A percentile compares a stretch with the other conserved stretches of the same genome.
phyloP scores from a whole-genome alignment of 257 asterid species.

The Solanum corneliomulleri region DNA sequence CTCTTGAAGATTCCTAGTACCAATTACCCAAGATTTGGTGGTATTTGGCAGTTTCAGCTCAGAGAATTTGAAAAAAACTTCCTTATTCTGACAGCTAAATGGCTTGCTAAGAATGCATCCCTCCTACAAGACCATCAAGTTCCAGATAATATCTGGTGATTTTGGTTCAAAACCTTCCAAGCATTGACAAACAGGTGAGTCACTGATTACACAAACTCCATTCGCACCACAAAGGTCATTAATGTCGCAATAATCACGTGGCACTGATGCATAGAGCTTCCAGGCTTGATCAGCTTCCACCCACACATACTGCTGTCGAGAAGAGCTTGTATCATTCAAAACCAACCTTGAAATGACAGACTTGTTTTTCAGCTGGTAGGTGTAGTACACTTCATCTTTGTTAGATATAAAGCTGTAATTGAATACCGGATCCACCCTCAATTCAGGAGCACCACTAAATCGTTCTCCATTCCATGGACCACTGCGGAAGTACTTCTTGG shows the following conservation, averaged over 20 bases:
- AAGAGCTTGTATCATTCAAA: constrained; percentile 5
- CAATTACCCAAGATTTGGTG: constrained; percentile 11
- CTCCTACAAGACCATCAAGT: constrained; percentile 31
- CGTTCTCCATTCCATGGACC: constrained; percentile 21
- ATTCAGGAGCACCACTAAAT: constrained; percentile 4
- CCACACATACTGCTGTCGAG: constrained; percentile 22
- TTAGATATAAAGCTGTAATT: not conserved
- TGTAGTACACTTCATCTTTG: constrained; percentile 6
- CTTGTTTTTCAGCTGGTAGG: constrained; percentile 3
- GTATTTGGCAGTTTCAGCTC: constrained; percentile 29
- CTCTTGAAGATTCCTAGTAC: constrained; percentile 22
- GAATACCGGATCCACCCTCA: constrained; percentile 1
- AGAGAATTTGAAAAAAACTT: constrained; percentile 20
- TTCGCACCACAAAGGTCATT: constrained; percentile 26
- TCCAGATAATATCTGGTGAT: constrained; percentile 17
- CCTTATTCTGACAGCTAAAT: constrained; percentile 18
- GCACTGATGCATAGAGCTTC: constrained; percentile 17
- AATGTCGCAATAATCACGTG: constrained; percentile 26
- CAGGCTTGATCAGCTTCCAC: constrained; percentile 16
- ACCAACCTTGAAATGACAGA: constrained; percentile 6
- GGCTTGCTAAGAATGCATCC: constrained; percentile 25
- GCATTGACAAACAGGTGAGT: constrained; percentile 32
- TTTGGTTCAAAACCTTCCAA: constrained; percentile 29
- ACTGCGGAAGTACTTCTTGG: not conserved
- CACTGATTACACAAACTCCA: constrained; percentile 17